phyloP scores from a whole-genome alignment of 108 stramenopile genomes.

The Discostella stelligeroides region DNA sequence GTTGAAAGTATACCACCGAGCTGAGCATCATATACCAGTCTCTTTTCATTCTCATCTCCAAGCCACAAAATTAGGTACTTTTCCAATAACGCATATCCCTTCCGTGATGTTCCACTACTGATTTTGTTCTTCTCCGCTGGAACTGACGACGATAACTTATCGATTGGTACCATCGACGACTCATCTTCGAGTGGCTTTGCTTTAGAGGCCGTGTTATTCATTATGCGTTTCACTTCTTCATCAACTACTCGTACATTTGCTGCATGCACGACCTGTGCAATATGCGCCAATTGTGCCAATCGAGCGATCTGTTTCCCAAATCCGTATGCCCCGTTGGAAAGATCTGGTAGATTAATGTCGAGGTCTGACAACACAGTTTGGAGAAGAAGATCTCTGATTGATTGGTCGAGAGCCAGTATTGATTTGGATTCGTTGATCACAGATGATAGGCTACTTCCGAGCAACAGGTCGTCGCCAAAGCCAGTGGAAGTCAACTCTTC shows the following conservation, averaged over 20 bases:
- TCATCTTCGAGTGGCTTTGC: background rate
- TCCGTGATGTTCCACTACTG: constrained; percentile 9
- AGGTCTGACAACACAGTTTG: constrained; percentile 68
- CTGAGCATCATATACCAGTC: constrained; percentile 44
- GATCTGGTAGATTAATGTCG: constrained; percentile 58
- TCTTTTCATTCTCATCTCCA: constrained; percentile 24
- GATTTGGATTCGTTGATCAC: constrained; percentile 20
- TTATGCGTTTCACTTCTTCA: constrained; percentile 6
- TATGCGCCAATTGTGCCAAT: constrained; percentile 79
- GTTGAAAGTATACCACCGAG: constrained; percentile 51
- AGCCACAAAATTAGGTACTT: constrained; percentile 48
- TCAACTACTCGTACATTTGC: constrained; percentile 18
- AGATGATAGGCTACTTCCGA: constrained; percentile 8
- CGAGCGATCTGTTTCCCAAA: constrained; percentile 84
- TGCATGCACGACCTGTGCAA: constrained; percentile 47
- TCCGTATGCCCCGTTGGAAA: constrained; percentile 71
- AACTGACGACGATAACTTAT: background rate
- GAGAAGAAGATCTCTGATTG: constrained; percentile 52
- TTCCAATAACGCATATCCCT: constrained; percentile 33
- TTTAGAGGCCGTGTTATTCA: background rate
- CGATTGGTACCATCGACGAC: background rate
- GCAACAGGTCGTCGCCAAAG: constrained; percentile 43
- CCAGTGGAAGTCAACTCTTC: constrained; percentile 62
- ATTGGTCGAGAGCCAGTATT: constrained; percentile 47
- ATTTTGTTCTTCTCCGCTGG: background rate